Conservation (phyloP, 169 alveolate species). For the Fabrea salina region DNA sequence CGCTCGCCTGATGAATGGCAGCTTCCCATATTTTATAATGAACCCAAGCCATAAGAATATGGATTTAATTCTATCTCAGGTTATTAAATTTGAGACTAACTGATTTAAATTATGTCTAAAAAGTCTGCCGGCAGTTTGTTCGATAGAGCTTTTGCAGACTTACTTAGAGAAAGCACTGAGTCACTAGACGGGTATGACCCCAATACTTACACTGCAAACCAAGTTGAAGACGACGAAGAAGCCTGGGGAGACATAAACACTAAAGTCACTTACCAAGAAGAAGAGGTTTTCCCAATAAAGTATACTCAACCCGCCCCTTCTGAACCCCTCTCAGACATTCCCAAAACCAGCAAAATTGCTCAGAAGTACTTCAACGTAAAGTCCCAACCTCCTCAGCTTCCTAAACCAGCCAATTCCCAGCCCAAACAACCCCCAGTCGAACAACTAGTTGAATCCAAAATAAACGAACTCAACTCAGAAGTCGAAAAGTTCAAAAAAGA, state of each 20-base stretch:
- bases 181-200: too few relatives aligned
- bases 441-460: background rate
- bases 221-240: slow-evolving; percentile 19
- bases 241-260: slow-evolving; percentile 19
- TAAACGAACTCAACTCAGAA: background rate
- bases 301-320: background rate
- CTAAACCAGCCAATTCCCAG: too few relatives aligned
- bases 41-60: too few relatives aligned
- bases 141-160: background rate
- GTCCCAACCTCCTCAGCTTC: background rate
- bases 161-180: background rate
- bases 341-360: background rate
- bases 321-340: background rate
- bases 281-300: background rate
- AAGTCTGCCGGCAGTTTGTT: background rate
- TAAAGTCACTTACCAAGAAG: background rate
- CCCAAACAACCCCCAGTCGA: background rate
- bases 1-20: too few relatives aligned
- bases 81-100: too few relatives aligned
- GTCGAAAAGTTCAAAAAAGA: background rate
- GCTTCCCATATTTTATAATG: too few relatives aligned
- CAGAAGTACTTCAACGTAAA: background rate
- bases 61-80: too few relatives aligned
- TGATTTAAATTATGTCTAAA: slow-evolving; percentile 6
- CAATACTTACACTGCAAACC: background rate